Evolutionary conservation across 768 basidiomycete genomes (phyloP).

Genomic region (Naganishia onofrii): DNA sequence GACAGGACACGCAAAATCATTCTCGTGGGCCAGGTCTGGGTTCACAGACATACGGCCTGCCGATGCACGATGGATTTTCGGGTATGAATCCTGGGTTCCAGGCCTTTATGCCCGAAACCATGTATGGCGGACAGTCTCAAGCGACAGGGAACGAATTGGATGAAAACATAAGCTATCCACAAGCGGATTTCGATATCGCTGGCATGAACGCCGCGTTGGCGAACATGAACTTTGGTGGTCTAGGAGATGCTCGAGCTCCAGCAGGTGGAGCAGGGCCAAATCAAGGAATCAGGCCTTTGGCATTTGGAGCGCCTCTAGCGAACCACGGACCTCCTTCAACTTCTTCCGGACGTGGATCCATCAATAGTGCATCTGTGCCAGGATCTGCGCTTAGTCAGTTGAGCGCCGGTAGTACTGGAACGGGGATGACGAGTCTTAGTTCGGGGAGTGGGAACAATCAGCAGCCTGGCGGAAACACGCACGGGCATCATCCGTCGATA

Average conservation of each 20-base stretch:
- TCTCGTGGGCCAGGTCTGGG: neutral
- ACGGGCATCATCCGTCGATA: neutral
- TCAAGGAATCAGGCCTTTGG: neutral
- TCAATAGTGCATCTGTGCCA: neutral
- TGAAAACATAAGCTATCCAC: neutral
- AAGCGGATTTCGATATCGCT: neutral
- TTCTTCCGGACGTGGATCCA: constrained; percentile 4
- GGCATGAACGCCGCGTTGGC: constrained; percentile 17
- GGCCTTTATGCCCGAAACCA: neutral
- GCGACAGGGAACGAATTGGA: neutral
- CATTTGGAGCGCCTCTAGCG: neutral
- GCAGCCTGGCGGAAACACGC: neutral
- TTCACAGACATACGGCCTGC: neutral
- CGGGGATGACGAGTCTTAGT: constrained; percentile 14
- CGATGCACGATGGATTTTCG: neutral
- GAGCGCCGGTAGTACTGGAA: constrained; percentile 16
- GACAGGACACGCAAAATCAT: constrained; percentile 6
- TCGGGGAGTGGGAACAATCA: neutral
- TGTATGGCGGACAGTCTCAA: neutral
- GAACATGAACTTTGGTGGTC: neutral
- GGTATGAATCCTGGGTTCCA: neutral
- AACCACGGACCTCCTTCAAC: constrained; percentile 14
- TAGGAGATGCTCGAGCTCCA: neutral
- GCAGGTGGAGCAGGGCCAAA: neutral
- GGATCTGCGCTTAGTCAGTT: constrained; percentile 5